phyloP scores from a whole-genome alignment of 306 rosid species.

The Sesbania bispinosa region DNA sequence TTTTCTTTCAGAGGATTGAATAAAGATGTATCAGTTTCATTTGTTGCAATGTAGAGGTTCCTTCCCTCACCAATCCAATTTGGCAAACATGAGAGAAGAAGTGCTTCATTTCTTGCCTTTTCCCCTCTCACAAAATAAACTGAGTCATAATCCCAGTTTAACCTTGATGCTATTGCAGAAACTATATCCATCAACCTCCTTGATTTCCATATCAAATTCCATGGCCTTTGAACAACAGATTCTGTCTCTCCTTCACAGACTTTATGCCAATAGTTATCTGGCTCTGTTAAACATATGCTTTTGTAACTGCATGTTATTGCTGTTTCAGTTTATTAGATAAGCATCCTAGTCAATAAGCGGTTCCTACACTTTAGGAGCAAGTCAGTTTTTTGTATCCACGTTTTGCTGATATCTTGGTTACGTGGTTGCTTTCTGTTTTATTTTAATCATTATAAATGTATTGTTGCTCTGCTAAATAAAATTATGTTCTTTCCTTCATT shows the following conservation, averaged over 20 bases:
- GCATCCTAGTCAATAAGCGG: no score
- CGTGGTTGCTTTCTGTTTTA: no score
- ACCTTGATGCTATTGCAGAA: slow-evolving; percentile 70
- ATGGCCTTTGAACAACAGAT: slow-evolving; percentile 81
- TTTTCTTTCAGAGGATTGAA: slow-evolving; percentile 87
- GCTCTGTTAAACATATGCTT: no score
- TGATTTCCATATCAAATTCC: slow-evolving; percentile 96
- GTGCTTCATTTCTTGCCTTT: slow-evolving; percentile 81
- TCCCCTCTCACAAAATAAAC: slow-evolving; percentile 93
- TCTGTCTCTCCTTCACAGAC: slow-evolving; percentile 98
- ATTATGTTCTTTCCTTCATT: no score
- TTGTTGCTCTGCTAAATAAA: no score
- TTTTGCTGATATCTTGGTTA: no score
- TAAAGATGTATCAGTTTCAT: slow-evolving; percentile 69
- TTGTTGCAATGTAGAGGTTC: slow-evolving; percentile 81
- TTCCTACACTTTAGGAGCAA: no score
- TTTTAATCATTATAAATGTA: no score
- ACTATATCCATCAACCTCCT: slow-evolving; percentile 91
- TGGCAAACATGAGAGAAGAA: slow-evolving; percentile 74
- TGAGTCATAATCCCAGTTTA: slow-evolving; percentile 94
- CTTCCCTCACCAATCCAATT: slow-evolving; percentile 84
- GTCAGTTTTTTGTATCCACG: no score
- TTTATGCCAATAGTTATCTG: slow-evolving; percentile 93
- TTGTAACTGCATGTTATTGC: no score
- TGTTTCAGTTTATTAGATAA: no score